Evolutionary conservation across 352 stramenopile species (phyloP).

Genomic region (Globisporangium cylindrosporum): DNA sequence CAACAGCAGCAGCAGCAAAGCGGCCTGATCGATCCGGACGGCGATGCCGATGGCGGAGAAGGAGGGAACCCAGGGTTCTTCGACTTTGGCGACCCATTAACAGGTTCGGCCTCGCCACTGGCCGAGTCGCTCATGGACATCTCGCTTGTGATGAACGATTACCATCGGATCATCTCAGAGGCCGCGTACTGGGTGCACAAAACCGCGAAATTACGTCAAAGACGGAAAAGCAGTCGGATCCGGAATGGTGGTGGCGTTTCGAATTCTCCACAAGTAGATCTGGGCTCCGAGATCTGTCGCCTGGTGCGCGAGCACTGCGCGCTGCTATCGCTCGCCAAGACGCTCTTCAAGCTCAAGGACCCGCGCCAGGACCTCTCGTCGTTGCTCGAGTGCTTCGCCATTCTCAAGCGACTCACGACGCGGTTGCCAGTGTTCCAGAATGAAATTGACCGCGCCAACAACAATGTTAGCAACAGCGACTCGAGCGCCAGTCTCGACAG

Average conservation of each 20-base stretch:
- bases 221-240: neutral
- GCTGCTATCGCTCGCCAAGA: slow-evolving; percentile 41
- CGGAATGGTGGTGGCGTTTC: neutral
- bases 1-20: slow-evolving; percentile 15
- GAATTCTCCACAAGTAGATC: slow-evolving; percentile 17
- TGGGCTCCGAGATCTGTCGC: slow-evolving; percentile 46
- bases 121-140: slow-evolving; percentile 66
- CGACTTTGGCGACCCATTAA: neutral
- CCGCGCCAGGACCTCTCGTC: slow-evolving; percentile 44
- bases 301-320: slow-evolving; percentile 56
- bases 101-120: slow-evolving; percentile 22
- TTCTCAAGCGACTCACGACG: slow-evolving; percentile 34
- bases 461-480: slow-evolving; percentile 13
- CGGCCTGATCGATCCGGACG: neutral
- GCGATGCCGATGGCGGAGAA: slow-evolving; percentile 8
- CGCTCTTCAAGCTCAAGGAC: slow-evolving; percentile 54
- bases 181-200: slow-evolving; percentile 46
- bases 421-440: slow-evolving; percentile 30
- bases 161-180: slow-evolving; percentile 59
- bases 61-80: neutral
- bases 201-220: slow-evolving; percentile 20
- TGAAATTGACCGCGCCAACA: neutral
- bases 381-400: slow-evolving; percentile 52
- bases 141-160: slow-evolving; percentile 75
- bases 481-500: slow-evolving; percentile 20